Evolutionary conservation across 495 filamentous ascomycete species (phyloP).

Genomic region (Penicillium tannophilum): DNA sequence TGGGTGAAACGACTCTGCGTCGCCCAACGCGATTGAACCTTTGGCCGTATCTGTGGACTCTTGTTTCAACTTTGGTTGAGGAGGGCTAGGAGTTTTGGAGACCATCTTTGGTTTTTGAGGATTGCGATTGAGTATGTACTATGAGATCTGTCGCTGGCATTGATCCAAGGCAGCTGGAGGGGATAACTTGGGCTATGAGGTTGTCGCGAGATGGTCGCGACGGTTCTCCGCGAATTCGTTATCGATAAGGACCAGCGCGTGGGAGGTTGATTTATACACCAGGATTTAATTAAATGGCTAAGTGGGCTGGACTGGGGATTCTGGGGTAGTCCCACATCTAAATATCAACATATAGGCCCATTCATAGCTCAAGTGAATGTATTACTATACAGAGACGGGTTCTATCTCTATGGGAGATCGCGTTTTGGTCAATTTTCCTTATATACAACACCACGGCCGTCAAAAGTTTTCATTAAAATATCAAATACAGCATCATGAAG

Average conservation of each 20-base stretch:
- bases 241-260: background rate
- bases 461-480: slow-evolving; percentile 25
- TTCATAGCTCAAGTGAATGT: too few species aligned
- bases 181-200: too few species aligned
- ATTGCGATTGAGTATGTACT: too few species aligned
- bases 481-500: slow-evolving; percentile 26
- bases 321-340: background rate
- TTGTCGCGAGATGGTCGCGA: background rate
- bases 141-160: too few species aligned
- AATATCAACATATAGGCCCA: too few species aligned
- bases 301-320: background rate
- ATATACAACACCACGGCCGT: slow-evolving; percentile 23
- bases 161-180: too few species aligned
- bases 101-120: background rate
- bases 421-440: slow-evolving; percentile 15
- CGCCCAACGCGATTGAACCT: background rate
- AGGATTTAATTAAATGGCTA: too few species aligned
- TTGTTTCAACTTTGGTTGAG: background rate
- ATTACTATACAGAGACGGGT: background rate
- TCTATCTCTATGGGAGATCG: slow-evolving; percentile 4
- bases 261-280: too few species aligned
- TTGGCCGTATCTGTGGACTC: background rate
- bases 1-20: slow-evolving; percentile 24
- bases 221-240: background rate
- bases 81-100: background rate